Conservation (phyloP, 2,329 filamentous ascomycete genomes). For the Ophiocordyceps camponoti-saundersi region DNA sequence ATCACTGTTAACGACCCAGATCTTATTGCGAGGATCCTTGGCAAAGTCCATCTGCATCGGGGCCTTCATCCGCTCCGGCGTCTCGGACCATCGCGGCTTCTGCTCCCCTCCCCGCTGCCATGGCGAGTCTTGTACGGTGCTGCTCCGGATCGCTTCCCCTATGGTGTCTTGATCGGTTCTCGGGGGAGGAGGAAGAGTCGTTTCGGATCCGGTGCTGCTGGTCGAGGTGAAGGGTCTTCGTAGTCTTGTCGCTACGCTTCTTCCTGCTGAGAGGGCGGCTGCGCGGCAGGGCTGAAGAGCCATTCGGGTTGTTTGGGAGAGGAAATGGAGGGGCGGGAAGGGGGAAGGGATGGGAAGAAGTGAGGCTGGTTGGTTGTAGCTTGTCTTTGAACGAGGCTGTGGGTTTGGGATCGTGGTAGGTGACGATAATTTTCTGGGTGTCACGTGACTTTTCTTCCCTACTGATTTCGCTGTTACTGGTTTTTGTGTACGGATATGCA, state of each 20-base stretch:
- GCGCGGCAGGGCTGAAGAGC: slow-evolving; percentile 16
- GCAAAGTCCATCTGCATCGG: slow-evolving; percentile 45
- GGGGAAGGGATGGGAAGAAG: background rate
- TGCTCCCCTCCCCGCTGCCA: background rate
- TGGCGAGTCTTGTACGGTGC: background rate
- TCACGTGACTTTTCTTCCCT: background rate
- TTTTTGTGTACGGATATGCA: no score
- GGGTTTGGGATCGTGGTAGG: background rate
- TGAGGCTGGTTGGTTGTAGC: background rate
- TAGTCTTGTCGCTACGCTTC: slow-evolving; percentile 4
- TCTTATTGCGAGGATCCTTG: slow-evolving; percentile 32
- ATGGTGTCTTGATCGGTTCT: background rate
- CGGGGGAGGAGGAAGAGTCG: background rate
- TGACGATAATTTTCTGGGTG: background rate
- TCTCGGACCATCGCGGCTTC: slow-evolving; percentile 51
- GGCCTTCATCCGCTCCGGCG: slow-evolving; percentile 52
- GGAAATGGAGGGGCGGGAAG: background rate
- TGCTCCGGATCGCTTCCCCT: slow-evolving; percentile 7
- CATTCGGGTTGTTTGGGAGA: slow-evolving; percentile 13
- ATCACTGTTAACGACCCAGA: slow-evolving; percentile 59
- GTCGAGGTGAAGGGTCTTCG: slow-evolving; percentile 3
- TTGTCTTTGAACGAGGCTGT: background rate
- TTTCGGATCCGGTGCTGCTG: slow-evolving; percentile 6
- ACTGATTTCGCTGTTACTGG: no score
- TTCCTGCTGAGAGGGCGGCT: slow-evolving; percentile 9